Evolutionary conservation across 148 eudicot species (phyloP).

Genomic region (Polygonum aviculare): DNA sequence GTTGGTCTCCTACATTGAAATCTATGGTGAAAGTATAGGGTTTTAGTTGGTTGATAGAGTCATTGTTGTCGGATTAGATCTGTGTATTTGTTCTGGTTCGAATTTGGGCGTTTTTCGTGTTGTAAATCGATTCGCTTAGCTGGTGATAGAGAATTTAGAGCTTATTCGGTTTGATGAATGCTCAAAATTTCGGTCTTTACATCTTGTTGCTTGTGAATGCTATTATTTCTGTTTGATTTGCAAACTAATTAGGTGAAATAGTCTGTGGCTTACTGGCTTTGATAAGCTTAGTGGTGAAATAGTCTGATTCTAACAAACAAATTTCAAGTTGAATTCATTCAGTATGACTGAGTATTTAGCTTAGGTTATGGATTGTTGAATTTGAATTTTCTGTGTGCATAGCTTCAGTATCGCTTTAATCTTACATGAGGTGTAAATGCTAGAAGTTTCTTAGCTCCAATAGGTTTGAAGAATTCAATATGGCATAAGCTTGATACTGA

Average conservation of each 20-base stretch:
- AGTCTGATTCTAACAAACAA: not conserved
- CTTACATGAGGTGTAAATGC: not conserved
- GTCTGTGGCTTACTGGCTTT: too few relatives aligned
- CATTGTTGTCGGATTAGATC: too few relatives aligned
- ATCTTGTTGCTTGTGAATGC: not conserved
- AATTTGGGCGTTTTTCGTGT: not conserved
- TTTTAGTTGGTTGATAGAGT: not conserved
- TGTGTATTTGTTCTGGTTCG: too few relatives aligned
- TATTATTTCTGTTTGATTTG: not conserved
- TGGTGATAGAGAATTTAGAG: not conserved
- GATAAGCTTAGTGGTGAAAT: too few relatives aligned
- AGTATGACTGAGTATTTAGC: not conserved
- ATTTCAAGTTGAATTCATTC: not conserved
- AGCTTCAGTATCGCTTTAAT: not conserved
- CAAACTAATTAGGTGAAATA: too few relatives aligned
- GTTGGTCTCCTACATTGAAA: not conserved
- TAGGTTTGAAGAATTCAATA: too few relatives aligned
- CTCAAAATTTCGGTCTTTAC: not conserved
- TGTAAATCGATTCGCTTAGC: not conserved
- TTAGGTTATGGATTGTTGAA: not conserved
- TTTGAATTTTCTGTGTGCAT: not conserved
- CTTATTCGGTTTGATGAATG: too few relatives aligned
- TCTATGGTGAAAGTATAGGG: not conserved
- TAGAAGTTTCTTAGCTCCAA: too few relatives aligned
- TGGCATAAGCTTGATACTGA: not conserved